phyloP scores from a whole-genome alignment of 164 flowering plant genomes.

The Stephania japonica region DNA sequence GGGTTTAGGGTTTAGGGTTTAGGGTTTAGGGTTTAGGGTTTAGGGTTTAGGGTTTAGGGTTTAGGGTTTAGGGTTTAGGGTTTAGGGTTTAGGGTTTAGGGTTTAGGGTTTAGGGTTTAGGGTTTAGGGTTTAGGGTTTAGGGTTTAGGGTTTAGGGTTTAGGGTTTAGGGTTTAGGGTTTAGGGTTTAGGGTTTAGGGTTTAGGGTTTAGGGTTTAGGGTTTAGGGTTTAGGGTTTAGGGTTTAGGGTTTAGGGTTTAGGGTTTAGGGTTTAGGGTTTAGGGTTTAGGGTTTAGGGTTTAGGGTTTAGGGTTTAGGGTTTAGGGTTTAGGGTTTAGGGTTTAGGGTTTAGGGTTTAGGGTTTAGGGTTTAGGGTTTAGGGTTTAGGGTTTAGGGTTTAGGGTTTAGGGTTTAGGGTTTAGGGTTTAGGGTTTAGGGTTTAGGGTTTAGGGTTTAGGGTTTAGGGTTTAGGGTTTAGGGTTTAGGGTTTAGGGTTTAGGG shows the following conservation, averaged over 20 bases:
- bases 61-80: constrained; percentile 15
- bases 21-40: constrained; percentile 16
- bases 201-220: constrained; percentile 11
- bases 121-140: constrained; percentile 13
- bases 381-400: background rate
- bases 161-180: constrained; percentile 12
- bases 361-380: background rate
- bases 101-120: constrained; percentile 14
- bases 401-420: background rate
- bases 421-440: constrained; percentile 11
- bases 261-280: constrained; percentile 14
- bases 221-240: constrained; percentile 12
- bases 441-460: constrained; percentile 11
- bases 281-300: constrained; percentile 6
- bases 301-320: background rate
- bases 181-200: constrained; percentile 10
- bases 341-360: background rate
- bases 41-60: constrained; percentile 12
- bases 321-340: background rate
- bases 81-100: constrained; percentile 13
- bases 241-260: constrained; percentile 12
- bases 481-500: background rate
- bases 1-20: constrained; percentile 17
- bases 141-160: constrained; percentile 13
- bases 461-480: constrained; percentile 10